These are phyloP conservation scores for Penicillium sp. DNA, from an alignment of 2,329 filamentous ascomycete genomes.

Conservation along the genomic window DNA sequence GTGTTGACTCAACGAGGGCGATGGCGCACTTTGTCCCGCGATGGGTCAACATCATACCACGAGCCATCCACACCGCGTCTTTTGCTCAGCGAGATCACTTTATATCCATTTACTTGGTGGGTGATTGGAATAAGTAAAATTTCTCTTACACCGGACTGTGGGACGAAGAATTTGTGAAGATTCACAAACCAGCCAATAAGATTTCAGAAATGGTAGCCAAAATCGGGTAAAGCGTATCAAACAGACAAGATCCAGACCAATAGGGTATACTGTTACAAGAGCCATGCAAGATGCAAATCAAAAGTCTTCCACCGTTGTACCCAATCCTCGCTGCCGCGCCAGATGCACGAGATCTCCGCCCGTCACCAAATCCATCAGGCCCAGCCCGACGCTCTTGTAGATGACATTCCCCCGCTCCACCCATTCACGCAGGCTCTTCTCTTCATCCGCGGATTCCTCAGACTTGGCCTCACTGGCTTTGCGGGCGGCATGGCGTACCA, in stretches of 20 bases:
- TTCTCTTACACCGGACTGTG: not conserved
- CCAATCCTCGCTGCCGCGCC: conserved; percentile 62
- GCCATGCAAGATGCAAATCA: conserved; percentile 27
- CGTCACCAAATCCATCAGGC: conserved; percentile 71
- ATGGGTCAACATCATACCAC: conserved; percentile 8
- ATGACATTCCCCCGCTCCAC: conserved; percentile 68
- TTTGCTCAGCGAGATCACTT: conserved; percentile 7
- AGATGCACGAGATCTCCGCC: conserved; percentile 63
- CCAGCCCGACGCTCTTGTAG: conserved; percentile 72
- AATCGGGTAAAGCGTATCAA: not conserved
- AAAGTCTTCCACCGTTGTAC: conserved; percentile 55
- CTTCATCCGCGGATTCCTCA: conserved; percentile 43
- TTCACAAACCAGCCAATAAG: not conserved
- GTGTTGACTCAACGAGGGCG: conserved; percentile 7
- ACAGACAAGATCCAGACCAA: conserved; percentile 11
- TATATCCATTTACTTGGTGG: not conserved
- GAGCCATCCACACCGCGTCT: not conserved
- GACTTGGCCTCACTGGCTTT: conserved; percentile 38
- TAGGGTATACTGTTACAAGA: conserved; percentile 21
- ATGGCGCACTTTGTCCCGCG: conserved; percentile 15
- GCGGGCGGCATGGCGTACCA: conserved; percentile 62
- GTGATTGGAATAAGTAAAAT: too few relatives aligned
- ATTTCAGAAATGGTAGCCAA: not conserved
- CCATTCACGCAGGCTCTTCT: conserved; percentile 62
- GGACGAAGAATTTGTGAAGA: not conserved